Percentiles rank a stretch among this genome's conserved stretches.
These are phyloP conservation scores for Aegilops speltoides DNA, from an alignment of 176 grass and related monocot species.

Conservation along the genomic window DNA sequence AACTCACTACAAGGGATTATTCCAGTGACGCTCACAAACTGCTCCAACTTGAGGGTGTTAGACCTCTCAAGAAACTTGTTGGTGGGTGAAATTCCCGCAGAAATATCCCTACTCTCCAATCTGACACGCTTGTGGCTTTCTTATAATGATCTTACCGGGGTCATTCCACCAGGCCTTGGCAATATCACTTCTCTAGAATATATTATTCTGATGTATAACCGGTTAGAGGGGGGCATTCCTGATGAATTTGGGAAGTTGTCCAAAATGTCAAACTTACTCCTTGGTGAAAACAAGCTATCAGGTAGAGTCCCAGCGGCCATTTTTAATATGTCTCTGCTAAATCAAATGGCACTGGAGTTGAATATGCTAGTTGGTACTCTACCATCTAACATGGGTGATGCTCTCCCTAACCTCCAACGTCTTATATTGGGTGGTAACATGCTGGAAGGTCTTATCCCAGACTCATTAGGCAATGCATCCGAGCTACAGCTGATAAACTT, in stretches of 20 bases:
- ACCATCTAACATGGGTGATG: constrained; percentile 17
- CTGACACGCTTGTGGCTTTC: not conserved
- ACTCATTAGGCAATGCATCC: constrained; percentile 17
- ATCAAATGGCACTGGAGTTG: not conserved
- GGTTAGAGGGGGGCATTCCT: constrained; percentile 24
- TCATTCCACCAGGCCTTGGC: constrained; percentile 37
- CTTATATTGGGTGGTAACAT: not conserved
- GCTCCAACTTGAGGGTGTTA: constrained; percentile 12
- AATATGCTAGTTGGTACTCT: constrained; percentile 11
- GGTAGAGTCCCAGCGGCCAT: not conserved
- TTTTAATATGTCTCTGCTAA: constrained; percentile 6
- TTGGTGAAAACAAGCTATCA: constrained; percentile 4
- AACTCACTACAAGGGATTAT: not conserved
- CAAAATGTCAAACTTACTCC: not conserved
- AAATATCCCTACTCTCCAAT: constrained; percentile 31
- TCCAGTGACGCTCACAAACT: constrained; percentile 13
- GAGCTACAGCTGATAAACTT: not conserved
- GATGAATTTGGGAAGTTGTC: constrained; percentile 27
- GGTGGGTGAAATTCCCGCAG: constrained; percentile 25
- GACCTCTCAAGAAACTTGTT: constrained; percentile 17
- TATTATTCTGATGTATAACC: not conserved
- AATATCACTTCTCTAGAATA: constrained; percentile 29
- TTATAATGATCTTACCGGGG: constrained; percentile 26
- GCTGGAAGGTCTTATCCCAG: constrained; percentile 28
- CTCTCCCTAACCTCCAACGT: constrained; percentile 19